Evolutionary conservation across 1,284 basidiomycete genomes (phyloP).

Genomic region (Lignosus rhinocerotis): DNA sequence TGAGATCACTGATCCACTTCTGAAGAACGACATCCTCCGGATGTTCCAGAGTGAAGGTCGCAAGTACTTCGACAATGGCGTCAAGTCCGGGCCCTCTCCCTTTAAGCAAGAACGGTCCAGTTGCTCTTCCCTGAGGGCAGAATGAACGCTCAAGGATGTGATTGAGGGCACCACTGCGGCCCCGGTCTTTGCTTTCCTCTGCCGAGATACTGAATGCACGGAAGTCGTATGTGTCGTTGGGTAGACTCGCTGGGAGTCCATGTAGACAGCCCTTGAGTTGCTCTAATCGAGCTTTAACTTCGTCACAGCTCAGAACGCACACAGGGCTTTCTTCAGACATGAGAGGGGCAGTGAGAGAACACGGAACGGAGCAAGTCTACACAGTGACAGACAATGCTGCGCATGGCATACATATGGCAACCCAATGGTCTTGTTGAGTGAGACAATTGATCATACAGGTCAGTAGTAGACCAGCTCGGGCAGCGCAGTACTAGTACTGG

Average conservation of each 20-base stretch:
- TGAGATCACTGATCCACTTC: neutral
- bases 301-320: neutral
- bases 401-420: too few species aligned
- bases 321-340: neutral
- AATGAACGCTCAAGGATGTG: conserved; percentile 4
- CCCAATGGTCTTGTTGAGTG: too few species aligned
- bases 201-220: neutral
- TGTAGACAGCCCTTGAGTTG: neutral
- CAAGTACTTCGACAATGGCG: neutral
- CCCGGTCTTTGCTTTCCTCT: neutral
- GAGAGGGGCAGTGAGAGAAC: neutral
- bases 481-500: too few species aligned
- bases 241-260: neutral
- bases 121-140: conserved; percentile 5
- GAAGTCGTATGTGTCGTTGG: neutral
- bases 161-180: neutral
- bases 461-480: too few species aligned
- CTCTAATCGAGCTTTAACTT: neutral
- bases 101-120: neutral
- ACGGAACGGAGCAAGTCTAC: neutral
- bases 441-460: too few species aligned
- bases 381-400: too few species aligned
- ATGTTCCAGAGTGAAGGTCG: neutral
- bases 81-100: conserved; percentile 9
- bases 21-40: neutral